phyloP scores from a whole-genome alignment of 306 rosid species.

The Dryas alaskensis region DNA sequence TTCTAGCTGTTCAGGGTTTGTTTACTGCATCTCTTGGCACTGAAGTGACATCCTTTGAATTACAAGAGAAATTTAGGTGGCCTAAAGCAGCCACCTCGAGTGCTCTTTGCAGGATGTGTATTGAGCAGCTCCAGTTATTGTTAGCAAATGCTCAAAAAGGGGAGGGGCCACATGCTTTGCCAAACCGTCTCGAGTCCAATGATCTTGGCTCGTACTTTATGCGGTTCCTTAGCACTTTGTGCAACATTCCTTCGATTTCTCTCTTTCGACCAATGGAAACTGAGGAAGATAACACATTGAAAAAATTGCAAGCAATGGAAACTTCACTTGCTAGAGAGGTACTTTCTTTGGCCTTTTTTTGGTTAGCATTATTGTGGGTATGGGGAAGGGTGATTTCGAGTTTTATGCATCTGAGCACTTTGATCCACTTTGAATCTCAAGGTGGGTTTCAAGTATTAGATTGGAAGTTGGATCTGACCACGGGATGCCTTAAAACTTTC shows the following conservation, averaged over 20 bases:
- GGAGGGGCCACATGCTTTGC: slow-evolving; percentile 49
- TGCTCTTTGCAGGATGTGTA: slow-evolving; percentile 83
- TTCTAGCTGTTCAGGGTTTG: slow-evolving; percentile 90
- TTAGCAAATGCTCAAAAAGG: slow-evolving; percentile 80
- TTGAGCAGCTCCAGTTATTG: slow-evolving; percentile 82
- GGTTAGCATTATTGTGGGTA: background rate
- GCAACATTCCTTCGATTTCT: slow-evolving; percentile 86
- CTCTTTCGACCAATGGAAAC: slow-evolving; percentile 66
- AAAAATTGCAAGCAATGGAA: slow-evolving; percentile 67
- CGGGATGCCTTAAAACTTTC: background rate
- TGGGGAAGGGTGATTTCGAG: background rate
- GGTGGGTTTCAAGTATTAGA: background rate
- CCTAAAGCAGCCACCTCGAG: slow-evolving; percentile 80
- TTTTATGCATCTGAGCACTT: background rate
- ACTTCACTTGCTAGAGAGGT: slow-evolving; percentile 67
- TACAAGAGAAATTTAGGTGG: slow-evolving; percentile 87
- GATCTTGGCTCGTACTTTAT: slow-evolving; percentile 87
- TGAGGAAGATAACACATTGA: slow-evolving; percentile 61
- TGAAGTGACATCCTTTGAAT: slow-evolving; percentile 92
- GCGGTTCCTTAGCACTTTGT: slow-evolving; percentile 77
- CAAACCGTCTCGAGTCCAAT: slow-evolving; percentile 53
- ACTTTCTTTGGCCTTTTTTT: background rate
- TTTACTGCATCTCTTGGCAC: slow-evolving; percentile 88
- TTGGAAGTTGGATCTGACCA: background rate
- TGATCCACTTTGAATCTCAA: background rate